Conservation (phyloP, 768 basidiomycete genomes). For the Cystobasidium onofrii region DNA sequence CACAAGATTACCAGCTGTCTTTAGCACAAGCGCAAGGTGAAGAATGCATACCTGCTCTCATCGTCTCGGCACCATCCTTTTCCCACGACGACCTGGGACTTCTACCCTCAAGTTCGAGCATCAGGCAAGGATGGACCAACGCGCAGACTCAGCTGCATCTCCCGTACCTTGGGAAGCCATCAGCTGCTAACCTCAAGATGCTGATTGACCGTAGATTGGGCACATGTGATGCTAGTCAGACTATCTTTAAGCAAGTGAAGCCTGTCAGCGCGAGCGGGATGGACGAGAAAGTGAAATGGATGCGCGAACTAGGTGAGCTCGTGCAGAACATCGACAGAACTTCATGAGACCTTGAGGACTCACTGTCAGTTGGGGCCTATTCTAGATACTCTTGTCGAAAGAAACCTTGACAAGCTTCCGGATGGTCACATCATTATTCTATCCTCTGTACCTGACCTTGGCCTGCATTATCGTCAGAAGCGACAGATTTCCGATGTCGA, state of each 20-base stretch:
- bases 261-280: background rate
- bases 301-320: slow-evolving; percentile 10
- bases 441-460: slow-evolving; percentile 21
- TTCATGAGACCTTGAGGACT: background rate
- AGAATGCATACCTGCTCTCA: slow-evolving; percentile 17
- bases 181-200: slow-evolving; percentile 11
- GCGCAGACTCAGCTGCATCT: slow-evolving; percentile 2
- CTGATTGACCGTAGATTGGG: slow-evolving; percentile 24
- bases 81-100: slow-evolving; percentile 1
- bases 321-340: background rate
- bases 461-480: slow-evolving; percentile 17
- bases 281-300: slow-evolving; percentile 7
- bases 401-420: slow-evolving; percentile 7
- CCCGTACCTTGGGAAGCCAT: slow-evolving; percentile 5
- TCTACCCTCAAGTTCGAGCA: background rate
- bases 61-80: slow-evolving; percentile 18
- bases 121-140: background rate
- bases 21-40: background rate
- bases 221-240: background rate
- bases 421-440: background rate
- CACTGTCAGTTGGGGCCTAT: too few relatives aligned
- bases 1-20: slow-evolving; percentile 1
- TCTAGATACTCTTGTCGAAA: slow-evolving; percentile 10
- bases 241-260: slow-evolving; percentile 6
- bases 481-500: slow-evolving; percentile 24